Evolutionary conservation across 805 yeast species (phyloP), one percentile per base, ranked within the genome.

Genomic region (Zygosaccharomyces rouxii): DNA sequence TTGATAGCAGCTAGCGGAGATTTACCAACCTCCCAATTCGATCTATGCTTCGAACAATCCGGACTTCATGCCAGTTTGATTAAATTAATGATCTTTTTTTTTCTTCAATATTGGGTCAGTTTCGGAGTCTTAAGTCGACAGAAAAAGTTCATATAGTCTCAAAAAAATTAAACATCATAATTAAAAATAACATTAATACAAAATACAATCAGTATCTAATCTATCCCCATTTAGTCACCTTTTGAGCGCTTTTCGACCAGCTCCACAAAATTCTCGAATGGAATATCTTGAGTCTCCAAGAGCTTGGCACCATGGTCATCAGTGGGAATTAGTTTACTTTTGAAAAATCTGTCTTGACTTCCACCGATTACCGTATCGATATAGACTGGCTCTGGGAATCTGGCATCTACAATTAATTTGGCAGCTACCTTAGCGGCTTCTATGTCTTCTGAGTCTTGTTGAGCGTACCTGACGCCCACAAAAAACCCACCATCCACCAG

Each of bases 301-400:
- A 19, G 4, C 7, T 31, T 11, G 10, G 46, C 26, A 3, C 43
- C 46, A 5, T 26, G 25, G 4, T 31, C 44, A 11, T 35, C 41
- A n/a, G 35, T 38, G 10, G 55, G 54, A n/a, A 54, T 29, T 13
- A 58, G 33, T 35, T 44, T 51, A 30, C 55, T 49, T 14, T 54
- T 51, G 14, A 57, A 46, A 33, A 35, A 58, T 16, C 63, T 50
- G 39, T 58, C 63, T 41, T 57, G 55, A 26, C 58, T 53, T 3
- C 48, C 52, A 21, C 53, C 53, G 4, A 47, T 38, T 16, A 31
- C 21, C 10, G 57, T 49, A n/a, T 48, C 46, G 4, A 52, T 23
- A 26, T 41, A 52, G 11, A 38, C 9, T 19, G 57, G 59, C 29
- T 31, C 33, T 7, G 53, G 50, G 26, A 49, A 54, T 13, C 49